Evolutionary conservation across 2,329 filamentous ascomycete genomes (phyloP).

Genomic region (Venturiaceae sp.): DNA sequence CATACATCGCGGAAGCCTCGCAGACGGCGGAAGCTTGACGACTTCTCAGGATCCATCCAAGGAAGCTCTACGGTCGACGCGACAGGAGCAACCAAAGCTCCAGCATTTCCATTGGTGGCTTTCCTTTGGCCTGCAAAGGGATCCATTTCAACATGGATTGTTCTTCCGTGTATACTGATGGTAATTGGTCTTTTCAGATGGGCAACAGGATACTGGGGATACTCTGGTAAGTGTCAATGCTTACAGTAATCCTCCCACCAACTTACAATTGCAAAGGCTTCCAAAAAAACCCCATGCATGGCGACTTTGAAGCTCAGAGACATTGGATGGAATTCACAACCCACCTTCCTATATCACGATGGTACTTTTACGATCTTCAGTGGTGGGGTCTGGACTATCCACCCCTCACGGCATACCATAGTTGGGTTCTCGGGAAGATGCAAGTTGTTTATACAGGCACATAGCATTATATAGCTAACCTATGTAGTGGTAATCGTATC

Average conservation of each 20-base stretch:
- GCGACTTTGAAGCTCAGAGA: constrained; percentile 94
- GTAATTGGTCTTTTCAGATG: constrained; percentile 84
- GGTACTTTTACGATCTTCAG: constrained; percentile 94
- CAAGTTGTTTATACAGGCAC: constrained; percentile 25
- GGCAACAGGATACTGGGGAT: constrained; percentile 87
- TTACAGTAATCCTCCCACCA: constrained; percentile 7
- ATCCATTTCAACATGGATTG: constrained; percentile 81
- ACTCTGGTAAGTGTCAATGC: constrained; percentile 57
- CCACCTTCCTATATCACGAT: constrained; percentile 80
- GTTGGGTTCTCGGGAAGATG: constrained; percentile 86
- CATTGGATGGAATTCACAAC: constrained; percentile 99
- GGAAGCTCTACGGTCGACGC: background rate
- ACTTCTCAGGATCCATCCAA: background rate
- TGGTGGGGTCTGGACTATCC: constrained; percentile 99
- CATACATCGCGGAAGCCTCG: constrained; percentile 6
- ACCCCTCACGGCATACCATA: constrained; percentile 94
- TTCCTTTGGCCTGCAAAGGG: constrained; percentile 88
- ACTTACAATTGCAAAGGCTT: constrained; percentile 49
- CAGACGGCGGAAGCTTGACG: constrained; percentile 2
- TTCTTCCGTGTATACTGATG: constrained; percentile 82
- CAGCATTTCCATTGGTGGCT: constrained; percentile 83
- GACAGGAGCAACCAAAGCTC: constrained; percentile 26
- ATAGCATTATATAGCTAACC: background rate
- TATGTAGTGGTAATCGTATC: constrained; percentile 58
- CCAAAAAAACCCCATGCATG: constrained; percentile 77